A percentile compares a stretch with the other conserved stretches of the same genome.
Conservation (phyloP, 2,329 filamentous ascomycete genomes). For the Chrysoporthe cubensis region DNA sequence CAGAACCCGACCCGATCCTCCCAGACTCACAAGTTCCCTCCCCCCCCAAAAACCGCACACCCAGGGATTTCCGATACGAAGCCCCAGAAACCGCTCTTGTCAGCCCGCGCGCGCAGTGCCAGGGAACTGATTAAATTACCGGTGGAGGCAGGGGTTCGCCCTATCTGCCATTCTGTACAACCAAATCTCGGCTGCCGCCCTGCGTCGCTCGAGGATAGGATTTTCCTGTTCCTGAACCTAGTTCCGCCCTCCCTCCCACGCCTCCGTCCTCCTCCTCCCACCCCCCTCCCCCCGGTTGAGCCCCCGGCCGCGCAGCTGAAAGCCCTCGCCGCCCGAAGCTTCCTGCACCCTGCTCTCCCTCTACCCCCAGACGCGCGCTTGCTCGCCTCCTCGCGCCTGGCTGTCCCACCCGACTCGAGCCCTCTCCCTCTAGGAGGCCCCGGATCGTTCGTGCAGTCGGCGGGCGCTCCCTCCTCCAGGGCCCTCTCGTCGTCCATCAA, state of each 20-base stretch:
- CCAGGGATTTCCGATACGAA: constrained; percentile 9
- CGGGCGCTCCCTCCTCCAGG: neutral
- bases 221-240: constrained; percentile 11
- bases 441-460: constrained; percentile 14
- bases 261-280: constrained; percentile 7
- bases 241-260: neutral
- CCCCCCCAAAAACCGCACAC: constrained; percentile 3
- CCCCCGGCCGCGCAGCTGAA: constrained; percentile 1
- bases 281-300: neutral
- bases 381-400: constrained; percentile 32
- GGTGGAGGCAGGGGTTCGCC: constrained; percentile 26
- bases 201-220: constrained; percentile 14
- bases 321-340: neutral
- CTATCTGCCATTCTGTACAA: constrained; percentile 24
- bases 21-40: neutral
- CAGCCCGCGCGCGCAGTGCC: constrained; percentile 8
- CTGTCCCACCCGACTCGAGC: constrained; percentile 21
- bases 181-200: constrained; percentile 28
- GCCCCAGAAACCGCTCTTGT: constrained; percentile 3
- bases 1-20: constrained; percentile 1
- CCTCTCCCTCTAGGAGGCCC: neutral
- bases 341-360: constrained; percentile 21
- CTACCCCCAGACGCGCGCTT: constrained; percentile 42
- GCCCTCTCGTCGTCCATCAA: neutral
- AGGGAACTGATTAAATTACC: constrained; percentile 21